Base-by-base conservation (phyloP, 139 green algal species). In the Haematococcus sp. region DNA sequence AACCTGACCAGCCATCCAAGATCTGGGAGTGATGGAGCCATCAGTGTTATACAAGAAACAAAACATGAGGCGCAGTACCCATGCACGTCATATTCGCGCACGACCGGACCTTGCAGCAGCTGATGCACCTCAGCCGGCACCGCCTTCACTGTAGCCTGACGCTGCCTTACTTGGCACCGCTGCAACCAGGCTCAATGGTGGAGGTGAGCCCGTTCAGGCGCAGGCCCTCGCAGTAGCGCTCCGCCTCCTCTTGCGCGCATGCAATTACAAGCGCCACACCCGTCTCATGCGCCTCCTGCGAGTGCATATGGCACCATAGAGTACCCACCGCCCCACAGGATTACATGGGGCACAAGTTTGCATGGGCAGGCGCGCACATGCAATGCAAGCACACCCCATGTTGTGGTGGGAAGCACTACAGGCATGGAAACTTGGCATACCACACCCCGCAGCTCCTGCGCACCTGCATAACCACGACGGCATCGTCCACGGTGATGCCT, bases 401-500 rank as follows among this genome's bases (percentile, higher is more conserved):
- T 49, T 49, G 40, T 49, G 40, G 40, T 7, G 40, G 40, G 7
- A 11, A 49, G 40, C 40, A 49, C 40, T 49, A 49, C 40, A 49
- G 11, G 40, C 40, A 49, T 11, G 40, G 40, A 7, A 49, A 49
- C 40, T 49, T 49, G 40, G 40, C 7, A 49, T 11, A 19, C 40
- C 40, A 49, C 7, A 44, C 7, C 4, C 27, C 11, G 61, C 25
- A 68, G 27, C 34, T 28, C 40, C 13, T 7, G 2, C 70, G 19
- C 75, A 86, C 87, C 78, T 93, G 75, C 92, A 97, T 98, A 19
- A 96, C 86, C 54, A 92, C 91, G 1, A 97, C 85, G 0, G 94
- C 94, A 67, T 94, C 87, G 44, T 97, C 94, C 9, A 96, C 76
- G 0, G 89, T 95, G 22, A 97, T 78, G 20, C 85, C 86, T 27